phyloP scores from a whole-genome alignment of 345 rosid species.

The Adansonia digitata region DNA sequence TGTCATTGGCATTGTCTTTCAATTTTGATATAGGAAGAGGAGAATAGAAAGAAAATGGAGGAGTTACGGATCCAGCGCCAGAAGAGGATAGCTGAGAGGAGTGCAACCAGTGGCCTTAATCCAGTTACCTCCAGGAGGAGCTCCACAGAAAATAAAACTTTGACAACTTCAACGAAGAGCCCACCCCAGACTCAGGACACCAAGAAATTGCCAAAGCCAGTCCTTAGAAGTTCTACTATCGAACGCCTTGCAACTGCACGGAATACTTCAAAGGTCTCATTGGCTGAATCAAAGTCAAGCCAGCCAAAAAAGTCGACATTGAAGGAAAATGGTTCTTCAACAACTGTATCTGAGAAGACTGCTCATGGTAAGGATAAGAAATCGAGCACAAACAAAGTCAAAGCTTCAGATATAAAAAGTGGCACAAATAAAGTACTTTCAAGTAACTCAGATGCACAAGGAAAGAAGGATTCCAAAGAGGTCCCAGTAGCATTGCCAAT shows the following conservation, averaged over 20 bases:
- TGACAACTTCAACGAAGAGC: conserved; percentile 25
- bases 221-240: conserved; percentile 73
- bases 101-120: conserved; percentile 36
- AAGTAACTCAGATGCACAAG: conserved; percentile 32
- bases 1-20: background rate
- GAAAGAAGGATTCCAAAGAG: conserved; percentile 37
- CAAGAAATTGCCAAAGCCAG: conserved; percentile 42
- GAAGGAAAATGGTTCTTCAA: conserved; percentile 36
- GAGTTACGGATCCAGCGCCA: conserved; percentile 69
- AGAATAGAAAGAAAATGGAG: conserved; percentile 70
- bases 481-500: conserved; percentile 15
- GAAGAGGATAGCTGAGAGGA: conserved; percentile 92
- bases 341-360: conserved; percentile 29
- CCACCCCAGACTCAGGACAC: conserved; percentile 36
- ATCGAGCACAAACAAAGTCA: conserved; percentile 28
- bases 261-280: conserved; percentile 36
- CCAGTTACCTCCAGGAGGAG: conserved; percentile 41
- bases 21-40: conserved; percentile 64
- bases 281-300: conserved; percentile 32
- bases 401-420: conserved; percentile 35
- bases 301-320: conserved; percentile 40
- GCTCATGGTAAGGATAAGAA: conserved; percentile 32
- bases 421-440: conserved; percentile 21
- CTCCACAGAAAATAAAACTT: conserved; percentile 25
- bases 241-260: conserved; percentile 81